phyloP scores from a whole-genome alignment of 495 filamentous ascomycete genomes.

The Penicillium egyptiacum region DNA sequence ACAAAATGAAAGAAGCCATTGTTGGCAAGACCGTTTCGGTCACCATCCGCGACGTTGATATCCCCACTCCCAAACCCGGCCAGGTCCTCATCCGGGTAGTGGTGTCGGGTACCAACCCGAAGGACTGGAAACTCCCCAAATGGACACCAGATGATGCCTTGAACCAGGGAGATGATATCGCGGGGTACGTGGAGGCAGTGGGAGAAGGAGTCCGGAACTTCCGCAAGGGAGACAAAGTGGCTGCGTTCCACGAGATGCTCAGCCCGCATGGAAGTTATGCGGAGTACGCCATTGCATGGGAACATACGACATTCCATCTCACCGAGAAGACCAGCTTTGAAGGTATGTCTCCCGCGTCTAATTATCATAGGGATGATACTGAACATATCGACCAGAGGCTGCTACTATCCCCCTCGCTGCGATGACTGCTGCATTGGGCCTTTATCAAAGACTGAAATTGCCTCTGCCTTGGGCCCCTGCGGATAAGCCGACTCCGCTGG shows the following conservation, averaged over 20 bases:
- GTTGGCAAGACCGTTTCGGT: slow-evolving; percentile 54
- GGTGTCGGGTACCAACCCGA: slow-evolving; percentile 71
- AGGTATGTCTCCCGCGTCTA: slow-evolving; percentile 36
- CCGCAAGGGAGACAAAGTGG: slow-evolving; percentile 66
- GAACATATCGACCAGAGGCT: slow-evolving; percentile 46
- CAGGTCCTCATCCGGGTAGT: slow-evolving; percentile 72
- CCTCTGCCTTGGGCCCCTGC: slow-evolving; percentile 63
- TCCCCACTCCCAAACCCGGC: slow-evolving; percentile 58
- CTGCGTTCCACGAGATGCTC: slow-evolving; percentile 64
- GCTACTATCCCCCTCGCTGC: slow-evolving; percentile 72
- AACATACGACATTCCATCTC: slow-evolving; percentile 68
- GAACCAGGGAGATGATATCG: slow-evolving; percentile 73
- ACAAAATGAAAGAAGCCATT: slow-evolving; percentile 65
- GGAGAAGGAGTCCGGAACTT: slow-evolving; percentile 63
- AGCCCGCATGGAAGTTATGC: slow-evolving; percentile 61
- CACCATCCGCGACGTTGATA: slow-evolving; percentile 61
- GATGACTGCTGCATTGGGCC: slow-evolving; percentile 67
- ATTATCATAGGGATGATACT: not conserved
- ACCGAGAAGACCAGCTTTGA: slow-evolving; percentile 65
- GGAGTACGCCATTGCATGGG: slow-evolving; percentile 67
- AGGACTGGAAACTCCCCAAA: slow-evolving; percentile 67
- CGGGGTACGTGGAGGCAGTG: slow-evolving; percentile 63
- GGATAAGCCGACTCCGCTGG: slow-evolving; percentile 47
- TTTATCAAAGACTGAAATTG: slow-evolving; percentile 59
- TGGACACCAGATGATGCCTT: slow-evolving; percentile 19